Base-by-base conservation (phyloP, 1,284 basidiomycete genomes). In the Tremellales sp. region DNA sequence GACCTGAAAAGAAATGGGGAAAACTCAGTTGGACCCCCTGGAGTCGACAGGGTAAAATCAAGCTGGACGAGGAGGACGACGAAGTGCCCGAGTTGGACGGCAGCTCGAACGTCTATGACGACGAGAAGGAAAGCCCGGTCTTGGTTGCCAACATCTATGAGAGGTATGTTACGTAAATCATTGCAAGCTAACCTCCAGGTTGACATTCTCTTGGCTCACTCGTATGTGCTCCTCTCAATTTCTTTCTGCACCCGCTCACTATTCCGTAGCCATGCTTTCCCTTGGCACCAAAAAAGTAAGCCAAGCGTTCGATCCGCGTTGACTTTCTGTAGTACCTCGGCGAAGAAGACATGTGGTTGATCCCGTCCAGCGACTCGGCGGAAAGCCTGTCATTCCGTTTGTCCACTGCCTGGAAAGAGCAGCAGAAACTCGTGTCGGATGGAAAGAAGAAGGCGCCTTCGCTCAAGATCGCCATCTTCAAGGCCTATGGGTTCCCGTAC, bases 401-500 rank as follows among this genome's bases (percentile, higher is more conserved):
- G n/a, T 75, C 70, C 18, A 37, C 53, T 3, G 60, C 75, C 10
- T 80, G 78, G 79, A 40, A 71, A 21, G 43, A 52, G 7, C 65
- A 73, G 52, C 40, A 60, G n/a, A 46, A 61, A 9, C 43, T 60
- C 18, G 67, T 66, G 48, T 64, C 66, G 41, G 63, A 62, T 1
- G 78, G 81, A 13, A 76, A 87, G 59, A 70, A 78, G 49, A 84
- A 80, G 54, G 78, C 83, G 79, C 80, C 81, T 4, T 79, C 81
- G 0, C 73, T 95, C 3, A 86, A 84, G 77, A 75, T 78, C 4
- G 82, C 90, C 0, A 76, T 95, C 13, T 81, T 82, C 48, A 62
- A 79, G 3, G 80, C 90, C 0, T 97, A 87, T 60, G 93, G 93
- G 0, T 75, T 78, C 0, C 84, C 87, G 0, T 95, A 87, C 62